These are phyloP conservation scores for Oemleria cerasiformis DNA, from an alignment of 306 rosid genomes.

Conservation along the genomic window DNA sequence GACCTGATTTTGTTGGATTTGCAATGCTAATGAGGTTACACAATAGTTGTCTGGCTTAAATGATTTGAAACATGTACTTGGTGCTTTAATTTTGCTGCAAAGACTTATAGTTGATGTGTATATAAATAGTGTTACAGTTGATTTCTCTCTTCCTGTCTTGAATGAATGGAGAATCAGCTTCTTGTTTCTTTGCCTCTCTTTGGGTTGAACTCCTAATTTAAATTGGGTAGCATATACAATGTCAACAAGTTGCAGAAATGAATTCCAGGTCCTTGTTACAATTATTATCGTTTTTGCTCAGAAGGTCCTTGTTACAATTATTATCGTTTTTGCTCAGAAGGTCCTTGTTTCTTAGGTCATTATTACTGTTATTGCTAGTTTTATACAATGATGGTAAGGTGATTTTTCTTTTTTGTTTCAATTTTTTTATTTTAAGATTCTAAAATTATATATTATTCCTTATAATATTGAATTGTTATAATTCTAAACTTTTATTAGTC, in stretches of 20 bases:
- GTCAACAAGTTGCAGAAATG: no score
- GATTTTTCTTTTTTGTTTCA: no score
- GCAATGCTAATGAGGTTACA: background rate
- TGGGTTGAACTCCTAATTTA: no score
- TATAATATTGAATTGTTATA: no score
- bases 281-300: fast-evolving
- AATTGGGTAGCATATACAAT: no score
- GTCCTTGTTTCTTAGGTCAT: no score
- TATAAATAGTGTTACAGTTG: background rate
- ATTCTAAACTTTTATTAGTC: no score
- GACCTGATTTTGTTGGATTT: background rate
- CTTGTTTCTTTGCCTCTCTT: background rate
- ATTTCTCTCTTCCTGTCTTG: background rate
- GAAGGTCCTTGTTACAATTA: no score
- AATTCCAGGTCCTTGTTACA: fast-evolving
- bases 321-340: no score
- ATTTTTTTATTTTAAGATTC: no score
- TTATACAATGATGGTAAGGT: no score
- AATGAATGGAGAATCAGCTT: background rate
- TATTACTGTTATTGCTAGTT: fast-evolving
- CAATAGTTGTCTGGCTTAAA: background rate
- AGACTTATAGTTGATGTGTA: background rate
- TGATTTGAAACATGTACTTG: background rate
- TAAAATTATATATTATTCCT: no score
- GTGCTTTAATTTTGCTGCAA: background rate